phyloP scores from a whole-genome alignment of 2,329 filamentous ascomycete genomes.

The Ascochyta fabae region DNA sequence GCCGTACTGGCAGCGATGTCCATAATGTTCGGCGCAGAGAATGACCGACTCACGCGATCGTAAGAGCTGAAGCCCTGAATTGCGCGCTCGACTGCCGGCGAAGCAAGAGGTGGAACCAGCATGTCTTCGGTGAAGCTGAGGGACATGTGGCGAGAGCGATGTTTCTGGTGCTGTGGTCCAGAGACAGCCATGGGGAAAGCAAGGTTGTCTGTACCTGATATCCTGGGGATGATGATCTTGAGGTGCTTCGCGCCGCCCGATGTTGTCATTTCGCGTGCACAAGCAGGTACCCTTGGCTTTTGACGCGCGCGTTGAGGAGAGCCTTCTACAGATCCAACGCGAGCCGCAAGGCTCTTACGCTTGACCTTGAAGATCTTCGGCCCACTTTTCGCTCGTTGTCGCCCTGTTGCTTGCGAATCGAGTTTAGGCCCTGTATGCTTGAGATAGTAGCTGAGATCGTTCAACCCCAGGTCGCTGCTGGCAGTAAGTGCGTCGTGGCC shows the following conservation, averaged over 20 bases:
- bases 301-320: conserved; percentile 24
- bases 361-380: conserved; percentile 36
- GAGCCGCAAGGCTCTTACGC: conserved; percentile 33
- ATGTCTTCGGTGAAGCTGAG: conserved; percentile 38
- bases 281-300: conserved; percentile 29
- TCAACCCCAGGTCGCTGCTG: conserved; percentile 33
- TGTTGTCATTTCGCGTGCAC: conserved; percentile 39
- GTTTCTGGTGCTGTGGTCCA: conserved; percentile 6
- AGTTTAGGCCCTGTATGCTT: conserved; percentile 38
- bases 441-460: conserved; percentile 41
- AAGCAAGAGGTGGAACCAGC: conserved; percentile 33
- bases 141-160: conserved; percentile 24
- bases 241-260: conserved; percentile 39
- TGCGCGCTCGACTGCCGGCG: conserved; percentile 13
- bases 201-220: conserved; percentile 18
- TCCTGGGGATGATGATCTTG: conserved; percentile 35
- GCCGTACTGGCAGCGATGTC: conserved; percentile 11
- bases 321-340: conserved; percentile 30
- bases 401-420: conserved; percentile 13
- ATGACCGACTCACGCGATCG: conserved; percentile 13
- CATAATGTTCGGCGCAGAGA: conserved; percentile 20
- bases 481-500: conserved; percentile 40
- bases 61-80: conserved; percentile 17
- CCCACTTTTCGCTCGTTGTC: conserved; percentile 25
- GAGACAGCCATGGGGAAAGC: conserved; percentile 9